Conservation (phyloP, 192 early-diverging fungal genomes). For the Chytriomyces hyalinus region DNA sequence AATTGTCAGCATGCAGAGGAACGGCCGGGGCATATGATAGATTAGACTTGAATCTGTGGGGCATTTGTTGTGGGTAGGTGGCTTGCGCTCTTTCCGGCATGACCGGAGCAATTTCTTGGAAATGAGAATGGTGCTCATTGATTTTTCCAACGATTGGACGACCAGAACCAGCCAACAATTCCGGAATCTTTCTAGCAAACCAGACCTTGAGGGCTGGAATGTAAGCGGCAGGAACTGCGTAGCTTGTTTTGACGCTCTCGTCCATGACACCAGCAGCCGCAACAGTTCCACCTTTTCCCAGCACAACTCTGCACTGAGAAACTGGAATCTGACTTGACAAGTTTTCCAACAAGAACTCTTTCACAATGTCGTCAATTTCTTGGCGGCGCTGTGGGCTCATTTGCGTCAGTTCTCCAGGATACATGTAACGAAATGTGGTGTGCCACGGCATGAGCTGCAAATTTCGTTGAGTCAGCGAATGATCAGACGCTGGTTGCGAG, state of each 20-base stretch:
- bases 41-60: too few species aligned
- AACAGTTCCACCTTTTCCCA: constrained; percentile 3
- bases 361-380: constrained; percentile 11
- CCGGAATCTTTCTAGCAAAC: constrained; percentile 7
- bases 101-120: too few species aligned
- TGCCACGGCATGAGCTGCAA: constrained; percentile 10
- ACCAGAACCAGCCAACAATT: background rate
- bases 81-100: too few species aligned
- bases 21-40: too few species aligned
- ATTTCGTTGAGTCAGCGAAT: too few species aligned
- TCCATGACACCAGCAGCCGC: background rate
- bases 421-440: constrained; percentile 11
- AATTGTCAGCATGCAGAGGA: too few species aligned
- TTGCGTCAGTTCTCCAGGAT: background rate
- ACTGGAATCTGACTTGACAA: background rate
- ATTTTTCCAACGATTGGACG: background rate
- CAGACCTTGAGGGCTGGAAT: constrained; percentile 20
- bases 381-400: background rate
- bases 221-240: constrained; percentile 11
- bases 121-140: background rate
- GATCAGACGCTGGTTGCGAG: too few species aligned
- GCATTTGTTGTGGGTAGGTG: too few species aligned
- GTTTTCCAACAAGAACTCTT: constrained; percentile 6
- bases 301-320: background rate
- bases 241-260: background rate